Percentiles rank a stretch among this genome's conserved stretches.
Conservation (phyloP, 805 yeast species). For the Soucietia sequanensis region DNA sequence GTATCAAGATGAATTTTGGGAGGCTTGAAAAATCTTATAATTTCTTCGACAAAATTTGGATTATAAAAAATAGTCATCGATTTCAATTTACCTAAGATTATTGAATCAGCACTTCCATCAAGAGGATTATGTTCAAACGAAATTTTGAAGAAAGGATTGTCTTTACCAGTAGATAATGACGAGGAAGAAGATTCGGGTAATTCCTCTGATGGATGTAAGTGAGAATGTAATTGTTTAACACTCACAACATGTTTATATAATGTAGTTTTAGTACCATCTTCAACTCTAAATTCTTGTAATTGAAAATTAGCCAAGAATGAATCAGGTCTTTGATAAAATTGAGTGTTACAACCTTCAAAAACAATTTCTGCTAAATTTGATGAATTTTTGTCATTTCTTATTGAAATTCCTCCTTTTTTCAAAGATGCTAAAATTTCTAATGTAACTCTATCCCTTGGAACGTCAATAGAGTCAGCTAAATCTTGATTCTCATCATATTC, state of each 20-base stretch:
- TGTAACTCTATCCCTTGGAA: conserved; percentile 74
- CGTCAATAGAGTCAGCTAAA: conserved; percentile 50
- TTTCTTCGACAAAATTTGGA: conserved; percentile 74
- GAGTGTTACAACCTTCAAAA: conserved; percentile 78
- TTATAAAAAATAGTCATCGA: conserved; percentile 91
- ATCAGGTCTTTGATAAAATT: conserved; percentile 72
- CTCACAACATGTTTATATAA: conserved; percentile 86
- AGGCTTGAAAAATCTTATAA: conserved; percentile 77
- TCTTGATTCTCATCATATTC: conserved; percentile 75
- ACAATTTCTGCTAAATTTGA: conserved; percentile 69
- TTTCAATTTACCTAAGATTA: conserved; percentile 66
- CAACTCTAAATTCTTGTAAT: conserved; percentile 77
- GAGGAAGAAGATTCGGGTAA: neutral
- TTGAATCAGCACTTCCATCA: conserved; percentile 80
- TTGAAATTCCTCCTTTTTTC: conserved; percentile 72
- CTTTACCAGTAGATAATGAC: conserved; percentile 9
- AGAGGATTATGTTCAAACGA: conserved; percentile 85
- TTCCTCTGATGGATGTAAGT: conserved; percentile 20
- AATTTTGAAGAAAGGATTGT: conserved; percentile 75
- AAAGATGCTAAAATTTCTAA: conserved; percentile 66
- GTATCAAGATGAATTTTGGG: conserved; percentile 85
- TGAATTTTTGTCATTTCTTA: conserved; percentile 42
- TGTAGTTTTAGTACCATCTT: conserved; percentile 79
- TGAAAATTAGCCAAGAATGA: conserved; percentile 72
- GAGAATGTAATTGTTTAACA: conserved; percentile 60